Evolutionary conservation across 176 grass and related monocot genomes (phyloP).

Genomic region (Carex pumila): DNA sequence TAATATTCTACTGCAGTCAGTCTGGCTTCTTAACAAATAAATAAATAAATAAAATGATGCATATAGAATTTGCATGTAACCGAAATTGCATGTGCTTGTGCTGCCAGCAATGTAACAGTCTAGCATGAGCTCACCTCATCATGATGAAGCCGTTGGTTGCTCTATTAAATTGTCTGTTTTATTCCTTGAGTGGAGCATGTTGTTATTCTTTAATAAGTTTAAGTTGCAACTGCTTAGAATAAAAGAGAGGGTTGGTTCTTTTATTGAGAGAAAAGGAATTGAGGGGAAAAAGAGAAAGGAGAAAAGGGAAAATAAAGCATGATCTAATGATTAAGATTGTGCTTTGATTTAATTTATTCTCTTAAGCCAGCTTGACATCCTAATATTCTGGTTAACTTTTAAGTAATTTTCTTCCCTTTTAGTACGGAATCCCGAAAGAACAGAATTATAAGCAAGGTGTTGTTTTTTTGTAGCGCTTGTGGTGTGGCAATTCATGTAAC

Average conservation of each 20-base stretch:
- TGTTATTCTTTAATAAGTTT: background rate
- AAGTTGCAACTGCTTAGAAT: background rate
- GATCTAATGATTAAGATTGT: slow-evolving; percentile 8
- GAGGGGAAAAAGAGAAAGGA: background rate
- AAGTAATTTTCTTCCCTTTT: background rate
- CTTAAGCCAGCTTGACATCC: slow-evolving; percentile 6
- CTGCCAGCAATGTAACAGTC: slow-evolving; percentile 21
- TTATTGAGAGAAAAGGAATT: background rate
- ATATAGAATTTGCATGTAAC: slow-evolving; percentile 5
- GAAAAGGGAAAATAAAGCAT: background rate
- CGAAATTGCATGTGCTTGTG: slow-evolving; percentile 15
- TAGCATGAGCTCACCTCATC: slow-evolving; percentile 5
- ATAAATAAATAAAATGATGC: background rate
- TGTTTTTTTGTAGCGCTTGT: background rate
- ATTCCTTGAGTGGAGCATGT: background rate
- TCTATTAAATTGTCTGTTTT: background rate
- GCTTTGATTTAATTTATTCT: slow-evolving; percentile 1
- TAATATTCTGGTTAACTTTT: slow-evolving; percentile 15
- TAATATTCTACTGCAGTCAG: background rate
- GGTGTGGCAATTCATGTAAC: background rate
- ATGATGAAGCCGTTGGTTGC: slow-evolving; percentile 6
- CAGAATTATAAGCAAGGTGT: background rate
- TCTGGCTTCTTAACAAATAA: background rate
- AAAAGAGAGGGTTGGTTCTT: background rate
- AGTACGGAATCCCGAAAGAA: background rate